Evolutionary conservation across 139 green algal species (phyloP), one percentile per base, ranked within the genome.

Genomic region (Volvox africanus): DNA sequence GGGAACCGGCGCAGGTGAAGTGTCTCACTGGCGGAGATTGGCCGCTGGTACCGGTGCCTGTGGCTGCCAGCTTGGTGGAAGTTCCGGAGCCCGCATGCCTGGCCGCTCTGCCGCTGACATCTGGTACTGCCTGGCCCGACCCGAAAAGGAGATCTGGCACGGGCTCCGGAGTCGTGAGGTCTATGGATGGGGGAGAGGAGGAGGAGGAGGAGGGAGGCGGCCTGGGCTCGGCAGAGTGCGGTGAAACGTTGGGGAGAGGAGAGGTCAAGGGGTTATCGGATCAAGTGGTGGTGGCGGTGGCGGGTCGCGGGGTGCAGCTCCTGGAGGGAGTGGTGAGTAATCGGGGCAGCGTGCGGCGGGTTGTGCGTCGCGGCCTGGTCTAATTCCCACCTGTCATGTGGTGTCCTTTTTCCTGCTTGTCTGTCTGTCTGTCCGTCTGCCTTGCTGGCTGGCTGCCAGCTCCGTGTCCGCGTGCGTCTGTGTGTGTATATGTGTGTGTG

Each of bases 1-100:
- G 44, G 44, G 44, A 55, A 14, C 44, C 9, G 44, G 44, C 44
- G 44, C 5, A 55, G 9, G 44, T 55, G 44, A 5, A 55, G 44
- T 50, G 1, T 2, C 21, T 80, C 22, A 37, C n/a, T 0, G 69
- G 18, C 0, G 85, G 85, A 0, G 16, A 30, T 3, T 22, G 37
- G 30, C 30, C 73, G 20, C 22, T 90, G 32, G 73, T 44, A 6
- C 20, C 78, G 86, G 30, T 21, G 71, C 86, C 73, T 0, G 19
- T 61, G 50, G 73, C 50, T 12, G 86, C 86, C 13, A 50, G 16
- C 22, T 1, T 24, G 50, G 26, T 83, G 71, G 86, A 90, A 0
- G 71, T 90, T 68, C 86, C 86, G 30, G 86, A 90, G 50, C 86
- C 86, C 0, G 86, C 86, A 14, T 90, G 86, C 32, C 71, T 90